Evolutionary conservation across 2,329 filamentous ascomycete genomes (phyloP).

Genomic region (Sclerotinia subarctica): DNA sequence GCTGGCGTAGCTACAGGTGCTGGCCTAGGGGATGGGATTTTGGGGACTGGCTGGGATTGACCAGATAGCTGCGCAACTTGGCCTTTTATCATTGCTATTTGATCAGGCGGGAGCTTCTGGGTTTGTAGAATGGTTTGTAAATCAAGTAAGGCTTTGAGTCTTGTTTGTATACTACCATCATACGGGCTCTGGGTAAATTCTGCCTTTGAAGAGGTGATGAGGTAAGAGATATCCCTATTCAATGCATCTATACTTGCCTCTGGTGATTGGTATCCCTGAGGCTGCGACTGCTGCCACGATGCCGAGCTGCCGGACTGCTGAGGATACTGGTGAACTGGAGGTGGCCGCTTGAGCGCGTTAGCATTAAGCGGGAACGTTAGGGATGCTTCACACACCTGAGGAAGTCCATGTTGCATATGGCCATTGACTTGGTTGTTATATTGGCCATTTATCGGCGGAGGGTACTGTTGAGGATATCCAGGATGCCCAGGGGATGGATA

Average conservation of each 20-base stretch:
- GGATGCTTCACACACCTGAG: conserved; percentile 30
- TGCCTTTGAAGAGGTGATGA: conserved; percentile 69
- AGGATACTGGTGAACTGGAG: conserved; percentile 23
- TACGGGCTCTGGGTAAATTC: conserved; percentile 74
- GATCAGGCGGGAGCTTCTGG: conserved; percentile 73
- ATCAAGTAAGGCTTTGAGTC: conserved; percentile 80
- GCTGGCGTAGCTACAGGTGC: conserved; percentile 32
- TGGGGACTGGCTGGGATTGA: conserved; percentile 37
- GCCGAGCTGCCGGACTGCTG: conserved; percentile 37
- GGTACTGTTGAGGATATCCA: conserved; percentile 39
- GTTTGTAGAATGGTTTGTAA: conserved; percentile 77
- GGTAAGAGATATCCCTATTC: conserved; percentile 75
- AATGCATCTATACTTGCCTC: conserved; percentile 68
- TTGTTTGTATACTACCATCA: conserved; percentile 72
- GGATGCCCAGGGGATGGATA: conserved; percentile 39
- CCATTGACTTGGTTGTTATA: conserved; percentile 27
- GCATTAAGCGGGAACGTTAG: neutral
- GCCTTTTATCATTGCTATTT: conserved; percentile 79
- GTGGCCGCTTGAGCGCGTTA: conserved; percentile 27
- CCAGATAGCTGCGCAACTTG: conserved; percentile 71
- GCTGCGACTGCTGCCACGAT: conserved; percentile 37
- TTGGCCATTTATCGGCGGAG: conserved; percentile 29
- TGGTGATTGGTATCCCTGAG: conserved; percentile 35
- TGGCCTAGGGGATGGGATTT: conserved; percentile 39
- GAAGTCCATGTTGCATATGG: conserved; percentile 32